A percentile compares a stretch with the other conserved stretches of the same genome.
These are phyloP conservation scores for Verticillium longisporum DNA, from an alignment of 2,329 filamentous ascomycete species.

Conservation along the genomic window DNA sequence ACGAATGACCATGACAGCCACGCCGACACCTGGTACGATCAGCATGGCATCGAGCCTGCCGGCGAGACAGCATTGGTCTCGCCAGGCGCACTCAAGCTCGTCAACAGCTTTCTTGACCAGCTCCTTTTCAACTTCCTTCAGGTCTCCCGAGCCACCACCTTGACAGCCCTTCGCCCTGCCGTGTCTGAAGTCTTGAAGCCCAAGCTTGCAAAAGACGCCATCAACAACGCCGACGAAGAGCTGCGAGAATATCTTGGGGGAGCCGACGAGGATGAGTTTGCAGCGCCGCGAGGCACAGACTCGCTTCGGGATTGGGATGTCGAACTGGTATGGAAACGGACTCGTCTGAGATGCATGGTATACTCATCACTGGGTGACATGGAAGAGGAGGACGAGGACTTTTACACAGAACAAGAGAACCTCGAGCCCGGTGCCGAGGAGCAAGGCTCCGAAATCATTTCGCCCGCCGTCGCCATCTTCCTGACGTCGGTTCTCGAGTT, in stretches of 20 bases:
- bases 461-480: constrained; percentile 90
- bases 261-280: constrained; percentile 66
- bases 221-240: constrained; percentile 78
- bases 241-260: constrained; percentile 80
- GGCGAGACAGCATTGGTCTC: constrained; percentile 68
- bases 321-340: constrained; percentile 91
- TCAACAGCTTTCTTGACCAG: constrained; percentile 92
- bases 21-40: constrained; percentile 61
- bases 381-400: constrained; percentile 96
- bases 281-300: constrained; percentile 44
- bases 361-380: constrained; percentile 94
- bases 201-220: constrained; percentile 78
- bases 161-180: constrained; percentile 70
- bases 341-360: constrained; percentile 91
- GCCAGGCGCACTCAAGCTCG: constrained; percentile 62
- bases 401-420: constrained; percentile 74
- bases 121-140: constrained; percentile 87
- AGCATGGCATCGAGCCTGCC: constrained; percentile 58
- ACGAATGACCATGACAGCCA: constrained; percentile 79
- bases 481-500: constrained; percentile 91
- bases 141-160: constrained; percentile 67
- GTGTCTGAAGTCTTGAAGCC: constrained; percentile 83
- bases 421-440: constrained; percentile 53
- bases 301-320: constrained; percentile 68
- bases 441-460: constrained; percentile 62